A percentile compares a stretch with the other conserved stretches of the same genome.
These are phyloP conservation scores for Talinum fruticosum DNA, from an alignment of 148 eudicot species.

Conservation along the genomic window DNA sequence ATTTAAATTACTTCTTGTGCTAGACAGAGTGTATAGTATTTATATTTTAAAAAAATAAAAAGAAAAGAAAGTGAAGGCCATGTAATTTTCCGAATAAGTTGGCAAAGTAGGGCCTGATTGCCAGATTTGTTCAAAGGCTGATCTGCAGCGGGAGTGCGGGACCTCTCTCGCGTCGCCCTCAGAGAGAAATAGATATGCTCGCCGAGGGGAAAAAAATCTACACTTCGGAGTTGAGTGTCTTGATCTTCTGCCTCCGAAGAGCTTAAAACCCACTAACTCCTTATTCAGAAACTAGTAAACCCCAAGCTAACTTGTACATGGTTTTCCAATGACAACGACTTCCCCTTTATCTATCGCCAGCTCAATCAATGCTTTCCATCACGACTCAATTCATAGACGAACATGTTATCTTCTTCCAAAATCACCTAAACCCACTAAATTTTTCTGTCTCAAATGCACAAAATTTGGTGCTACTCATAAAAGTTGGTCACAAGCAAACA, in stretches of 20 bases:
- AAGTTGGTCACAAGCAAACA: constrained; percentile 14
- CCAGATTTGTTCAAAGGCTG: neutral
- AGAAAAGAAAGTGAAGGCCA: neutral
- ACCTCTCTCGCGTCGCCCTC: neutral
- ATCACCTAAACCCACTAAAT: constrained; percentile 21
- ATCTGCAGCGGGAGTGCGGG: neutral
- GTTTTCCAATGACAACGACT: constrained; percentile 46
- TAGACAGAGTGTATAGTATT: too few relatives aligned
- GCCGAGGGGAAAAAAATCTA: neutral
- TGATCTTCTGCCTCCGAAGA: neutral
- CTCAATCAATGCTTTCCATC: constrained; percentile 23
- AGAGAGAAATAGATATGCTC: neutral
- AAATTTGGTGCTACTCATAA: constrained; percentile 27
- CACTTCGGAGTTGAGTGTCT: neutral
- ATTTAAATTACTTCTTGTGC: too few relatives aligned
- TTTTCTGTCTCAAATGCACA: constrained; percentile 10
- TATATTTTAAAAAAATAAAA: too few relatives aligned
- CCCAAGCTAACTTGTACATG: neutral
- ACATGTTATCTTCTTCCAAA: constrained; percentile 22
- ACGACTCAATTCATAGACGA: constrained; percentile 23
- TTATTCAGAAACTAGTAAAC: neutral
- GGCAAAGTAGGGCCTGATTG: neutral
- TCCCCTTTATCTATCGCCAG: constrained; percentile 30
- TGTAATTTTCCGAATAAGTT: too few relatives aligned
- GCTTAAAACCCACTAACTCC: neutral